Base-by-base conservation (phyloP, 2,329 filamentous ascomycete genomes). In the Daldinia sp. region DNA sequence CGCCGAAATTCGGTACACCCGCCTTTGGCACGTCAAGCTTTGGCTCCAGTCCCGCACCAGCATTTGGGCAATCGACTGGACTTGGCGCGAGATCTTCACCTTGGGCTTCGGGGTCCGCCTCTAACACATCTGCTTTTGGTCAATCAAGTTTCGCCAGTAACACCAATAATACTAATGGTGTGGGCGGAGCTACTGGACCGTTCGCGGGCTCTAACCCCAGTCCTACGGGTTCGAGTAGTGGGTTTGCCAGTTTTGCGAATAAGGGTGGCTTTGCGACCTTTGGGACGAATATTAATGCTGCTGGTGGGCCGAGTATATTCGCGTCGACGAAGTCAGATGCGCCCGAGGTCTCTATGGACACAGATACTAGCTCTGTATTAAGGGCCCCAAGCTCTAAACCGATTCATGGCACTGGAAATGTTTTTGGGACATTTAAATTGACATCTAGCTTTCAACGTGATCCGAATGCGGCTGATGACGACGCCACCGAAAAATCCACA, bases 401-500 rank as follows among this genome's bases (percentile, higher is more conserved):
- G 6, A 75, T 74, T 57, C 71, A 72, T 15, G 59, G 70, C 58
- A 51, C 73, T 64, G 66, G 61, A 11, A 69, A 63, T 57, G 61
- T 73, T 6, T 83, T 86, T 70, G 82, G 80, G 23, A 81, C 81
- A n/a, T 92, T 92, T 77, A 89, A 90, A 68, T 79, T 92, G 13
- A 83, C 84, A 35, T 88, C 86, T 27, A 88, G 85, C 1, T 93
- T 92, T 77, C 87, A 88, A 70, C 81, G 83, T 7, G 89, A 91
- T 67, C 82, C 85, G 4, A 81, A 82, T 43, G 81, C 85, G 0
- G 87, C 86, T 60, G 83, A 90, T 21, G 86, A 89, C 59, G 77
- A 82, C 32, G 78, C 83, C 13, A 73, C 76, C 19, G 73, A 75
- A 35, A 63, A 70, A 13, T 37, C 37, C 8, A 4, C 56, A 9